A percentile compares a stretch with the other conserved stretches of the same genome.
Conservation (phyloP, 1,139 yeast genomes). For the Blastobotrys aristatus region DNA sequence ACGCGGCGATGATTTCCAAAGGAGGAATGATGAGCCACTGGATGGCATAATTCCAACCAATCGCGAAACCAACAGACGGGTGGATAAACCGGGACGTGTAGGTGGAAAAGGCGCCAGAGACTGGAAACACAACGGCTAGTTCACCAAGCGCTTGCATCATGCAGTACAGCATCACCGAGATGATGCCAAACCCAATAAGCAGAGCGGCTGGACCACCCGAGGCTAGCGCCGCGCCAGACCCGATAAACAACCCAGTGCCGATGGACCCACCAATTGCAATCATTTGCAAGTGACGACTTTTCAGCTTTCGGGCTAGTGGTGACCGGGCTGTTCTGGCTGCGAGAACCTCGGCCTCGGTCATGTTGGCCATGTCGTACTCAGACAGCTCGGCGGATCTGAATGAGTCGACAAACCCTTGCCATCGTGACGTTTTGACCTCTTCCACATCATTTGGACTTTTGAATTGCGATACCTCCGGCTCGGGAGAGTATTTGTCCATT, state of each 20-base stretch:
- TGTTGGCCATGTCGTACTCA: slow-evolving; percentile 22
- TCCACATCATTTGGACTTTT: neutral
- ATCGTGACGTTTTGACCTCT: slow-evolving; percentile 10
- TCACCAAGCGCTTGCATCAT: slow-evolving; percentile 86
- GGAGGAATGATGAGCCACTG: slow-evolving; percentile 75
- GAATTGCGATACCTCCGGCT: neutral
- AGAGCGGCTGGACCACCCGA: slow-evolving; percentile 80
- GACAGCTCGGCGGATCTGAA: slow-evolving; percentile 27
- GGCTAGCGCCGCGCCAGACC: slow-evolving; percentile 61
- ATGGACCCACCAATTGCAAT: slow-evolving; percentile 82
- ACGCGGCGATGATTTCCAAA: slow-evolving; percentile 68
- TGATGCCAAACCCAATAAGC: slow-evolving; percentile 66
- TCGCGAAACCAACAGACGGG: slow-evolving; percentile 61
- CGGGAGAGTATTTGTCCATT: neutral
- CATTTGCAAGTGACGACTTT: slow-evolving; percentile 54
- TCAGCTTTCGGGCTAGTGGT: slow-evolving; percentile 40
- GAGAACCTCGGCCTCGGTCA: slow-evolving; percentile 27
- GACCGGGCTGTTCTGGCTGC: slow-evolving; percentile 33
- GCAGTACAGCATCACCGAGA: slow-evolving; percentile 64
- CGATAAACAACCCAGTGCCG: slow-evolving; percentile 75
- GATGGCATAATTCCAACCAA: slow-evolving; percentile 71
- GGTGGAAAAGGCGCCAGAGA: slow-evolving; percentile 73
- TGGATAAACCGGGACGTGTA: slow-evolving; percentile 68
- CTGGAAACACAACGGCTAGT: slow-evolving; percentile 71
- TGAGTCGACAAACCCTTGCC: slow-evolving; percentile 28